Evolutionary conservation across 768 basidiomycete species (phyloP), one percentile per base, ranked within the genome.

Genomic region (Hypsizygus marmoreus): DNA sequence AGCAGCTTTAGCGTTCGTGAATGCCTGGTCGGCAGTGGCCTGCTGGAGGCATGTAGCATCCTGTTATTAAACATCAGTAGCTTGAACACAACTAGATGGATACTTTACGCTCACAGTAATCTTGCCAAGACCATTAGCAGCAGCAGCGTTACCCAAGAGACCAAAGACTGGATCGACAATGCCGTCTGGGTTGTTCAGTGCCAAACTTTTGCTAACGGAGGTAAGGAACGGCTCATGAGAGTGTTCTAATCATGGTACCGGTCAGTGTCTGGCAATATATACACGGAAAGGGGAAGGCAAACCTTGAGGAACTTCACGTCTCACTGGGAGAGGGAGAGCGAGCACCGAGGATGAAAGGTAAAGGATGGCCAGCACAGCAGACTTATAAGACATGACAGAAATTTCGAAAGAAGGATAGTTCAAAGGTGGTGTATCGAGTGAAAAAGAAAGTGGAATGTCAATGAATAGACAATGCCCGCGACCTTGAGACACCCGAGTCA

Each of bases 251-350:
- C 32, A 50, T 44, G 19, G 41, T 43, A 30, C 40, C 40, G 26
- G 39, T 49, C 26, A 56, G 35, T 20, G 23, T 45, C 31, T 47
- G 43, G 12, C 50, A 34, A 16, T 20, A 11, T 8, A 4, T 3
- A 19, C 26, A 29, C 23, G 5, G 16, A 35, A 22, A 5, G 20
- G 20, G 28, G 28, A 19, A 20, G 3, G 47, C 57, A n/a, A 57
- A 81, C 82, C 81, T 71, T 85, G 82, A 17, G 82, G 82, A 22
- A 84, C 82, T 63, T 84, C 82, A 51, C 82, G 78, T 51, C 71
- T 73, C 40, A 77, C 64, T 16, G 80, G 79, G 17, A 70, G 60
- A 34, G 76, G 71, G 9, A 66, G 55, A 22, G 62, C 59, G n/a
- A n/a, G n/a, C n/a, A n/a, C n/a, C n/a, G n/a, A n/a, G 43, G 59